Base-by-base conservation (phyloP, 2,329 filamentous ascomycete genomes). In the Neurospora crassa region DNA sequence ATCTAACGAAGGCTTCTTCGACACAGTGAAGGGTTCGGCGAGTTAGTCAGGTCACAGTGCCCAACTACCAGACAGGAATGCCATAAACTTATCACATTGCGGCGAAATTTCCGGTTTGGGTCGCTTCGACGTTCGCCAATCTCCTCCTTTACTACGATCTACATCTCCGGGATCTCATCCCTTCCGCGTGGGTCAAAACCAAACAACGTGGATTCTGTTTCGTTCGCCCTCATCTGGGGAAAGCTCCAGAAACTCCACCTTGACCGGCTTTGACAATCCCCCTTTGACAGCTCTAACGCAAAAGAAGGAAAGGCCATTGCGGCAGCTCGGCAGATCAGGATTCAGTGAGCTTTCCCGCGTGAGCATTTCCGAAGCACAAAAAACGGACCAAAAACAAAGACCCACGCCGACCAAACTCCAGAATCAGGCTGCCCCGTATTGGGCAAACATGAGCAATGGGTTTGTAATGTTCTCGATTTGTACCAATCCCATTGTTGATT, bases 361-460 rank as follows among this genome's bases (percentile, higher is more conserved):
- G 24, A 63, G 53, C 24, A 63, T 34, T 63, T 37, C 16, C 20
- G 53, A 63, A 63, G 53, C 29, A 37, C 34, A 63, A 63, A 34
- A 59, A 18, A 8, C 5, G 34, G 7, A 14, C 29, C 29, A 42
- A 34, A 29, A 47, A 59, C 18, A 40, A 40, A 53, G 24, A 37
- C 53, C 53, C 24, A 37, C 53, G 53, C 53, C 53, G 16, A 34
- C 24, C 53, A 18, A 11, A 37, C 11, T 63, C 14, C 53, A n/a
- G 53, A 63, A 37, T 63, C 53, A 63, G 29, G 53, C 53, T 63
- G 53, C 53, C 53, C 34, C 59, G 45, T 40, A 59, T 59, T 40
- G 68, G 68, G 43, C 68, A 69, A 69, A 69, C 43, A 69, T 69
- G 68, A 69, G 41, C 68, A 63, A 69, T 69, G 68, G 68, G 68